phyloP scores from a whole-genome alignment of 1,284 basidiomycete species.

The Schizophyllum amplum region DNA sequence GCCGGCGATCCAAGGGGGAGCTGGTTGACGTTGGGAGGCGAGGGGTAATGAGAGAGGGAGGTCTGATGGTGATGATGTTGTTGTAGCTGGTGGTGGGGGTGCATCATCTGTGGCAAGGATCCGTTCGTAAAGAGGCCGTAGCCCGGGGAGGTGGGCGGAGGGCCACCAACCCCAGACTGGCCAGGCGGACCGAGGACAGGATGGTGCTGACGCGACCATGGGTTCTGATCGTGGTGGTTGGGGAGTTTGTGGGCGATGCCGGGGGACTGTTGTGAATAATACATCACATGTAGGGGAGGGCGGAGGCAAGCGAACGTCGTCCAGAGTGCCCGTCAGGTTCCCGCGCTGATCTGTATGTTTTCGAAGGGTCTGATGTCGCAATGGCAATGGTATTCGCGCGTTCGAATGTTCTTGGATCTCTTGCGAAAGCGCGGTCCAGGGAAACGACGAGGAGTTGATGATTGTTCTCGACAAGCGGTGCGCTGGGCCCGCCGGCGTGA shows the following conservation, averaged over 20 bases:
- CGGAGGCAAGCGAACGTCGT: background rate
- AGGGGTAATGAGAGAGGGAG: conserved; percentile 66
- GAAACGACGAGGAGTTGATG: background rate
- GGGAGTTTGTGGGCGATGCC: conserved; percentile 68
- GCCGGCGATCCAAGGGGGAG: conserved; percentile 58
- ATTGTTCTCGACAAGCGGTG: background rate
- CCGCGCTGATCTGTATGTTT: background rate
- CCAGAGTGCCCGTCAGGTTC: background rate
- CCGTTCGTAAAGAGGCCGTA: conserved; percentile 68
- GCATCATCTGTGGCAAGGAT: conserved; percentile 45
- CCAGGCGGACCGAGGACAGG: conserved; percentile 47
- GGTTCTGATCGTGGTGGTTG: conserved; percentile 59
- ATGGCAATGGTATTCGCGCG: background rate
- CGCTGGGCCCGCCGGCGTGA: background rate
- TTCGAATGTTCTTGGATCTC: background rate
- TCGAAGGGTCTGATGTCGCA: background rate
- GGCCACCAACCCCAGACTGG: conserved; percentile 17
- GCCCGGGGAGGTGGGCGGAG: conserved; percentile 59
- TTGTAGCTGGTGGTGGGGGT: conserved; percentile 49
- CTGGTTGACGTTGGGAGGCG: conserved; percentile 47
- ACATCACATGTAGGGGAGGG: conserved; percentile 35
- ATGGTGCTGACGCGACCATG: conserved; percentile 59
- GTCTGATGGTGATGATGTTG: conserved; percentile 70
- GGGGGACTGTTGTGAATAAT: conserved; percentile 73
- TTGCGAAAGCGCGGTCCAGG: background rate